Conservation (phyloP, 2,329 filamentous ascomycete species). For the Fusarium sp. region DNA sequence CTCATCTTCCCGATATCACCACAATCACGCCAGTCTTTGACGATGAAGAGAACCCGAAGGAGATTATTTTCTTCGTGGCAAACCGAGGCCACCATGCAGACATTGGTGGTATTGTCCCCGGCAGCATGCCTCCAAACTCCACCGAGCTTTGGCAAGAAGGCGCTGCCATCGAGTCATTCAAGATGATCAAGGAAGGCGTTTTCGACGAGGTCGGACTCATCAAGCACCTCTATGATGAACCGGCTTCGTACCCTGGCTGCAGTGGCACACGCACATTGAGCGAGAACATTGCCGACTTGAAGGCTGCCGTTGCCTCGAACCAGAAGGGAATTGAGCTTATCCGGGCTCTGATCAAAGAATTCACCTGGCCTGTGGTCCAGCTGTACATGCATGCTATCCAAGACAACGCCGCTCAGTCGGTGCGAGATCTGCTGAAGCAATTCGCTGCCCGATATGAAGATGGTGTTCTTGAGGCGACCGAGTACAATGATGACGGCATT, state of each 20-base stretch:
- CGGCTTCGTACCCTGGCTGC: constrained; percentile 44
- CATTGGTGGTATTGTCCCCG: constrained; percentile 75
- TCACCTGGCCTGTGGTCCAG: constrained; percentile 82
- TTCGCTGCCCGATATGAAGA: constrained; percentile 80
- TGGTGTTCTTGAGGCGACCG: constrained; percentile 79
- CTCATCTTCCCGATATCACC: constrained; percentile 49
- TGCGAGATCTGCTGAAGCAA: constrained; percentile 80
- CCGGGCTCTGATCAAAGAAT: constrained; percentile 81
- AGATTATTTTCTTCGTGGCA: constrained; percentile 54
- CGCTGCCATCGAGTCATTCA: constrained; percentile 65
- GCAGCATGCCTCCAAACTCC: constrained; percentile 82
- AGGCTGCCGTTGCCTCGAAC: constrained; percentile 89
- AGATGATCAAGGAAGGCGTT: constrained; percentile 47
- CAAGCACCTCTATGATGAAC: constrained; percentile 66
- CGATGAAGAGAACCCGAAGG: constrained; percentile 44
- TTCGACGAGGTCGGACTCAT: constrained; percentile 68
- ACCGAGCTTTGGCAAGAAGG: constrained; percentile 73
- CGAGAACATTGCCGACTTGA: constrained; percentile 89
- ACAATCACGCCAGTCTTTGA: constrained; percentile 51
- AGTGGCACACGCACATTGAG: constrained; percentile 79
- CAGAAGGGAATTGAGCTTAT: constrained; percentile 88
- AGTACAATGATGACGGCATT: constrained; percentile 90
- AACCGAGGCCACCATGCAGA: constrained; percentile 55
- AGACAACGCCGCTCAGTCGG: constrained; percentile 82
- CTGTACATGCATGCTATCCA: constrained; percentile 90